Conservation (phyloP, 2,329 filamentous ascomycete species). For the Beauveria scarabaeidicola region DNA sequence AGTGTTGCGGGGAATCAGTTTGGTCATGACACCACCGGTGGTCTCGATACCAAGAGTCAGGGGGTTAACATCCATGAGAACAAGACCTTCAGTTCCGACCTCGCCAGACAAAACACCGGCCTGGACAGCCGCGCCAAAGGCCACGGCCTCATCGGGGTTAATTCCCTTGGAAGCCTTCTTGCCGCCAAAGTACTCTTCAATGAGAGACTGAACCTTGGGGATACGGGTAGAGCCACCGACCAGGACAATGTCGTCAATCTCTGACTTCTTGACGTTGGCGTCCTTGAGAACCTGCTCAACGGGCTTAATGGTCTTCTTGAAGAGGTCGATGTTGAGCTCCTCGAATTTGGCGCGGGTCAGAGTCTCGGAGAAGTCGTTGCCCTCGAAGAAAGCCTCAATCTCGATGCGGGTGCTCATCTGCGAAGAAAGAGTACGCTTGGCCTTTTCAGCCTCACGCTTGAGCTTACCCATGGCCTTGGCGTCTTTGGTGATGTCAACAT, state of each 20-base stretch:
- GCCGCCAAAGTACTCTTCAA: conserved; percentile 90
- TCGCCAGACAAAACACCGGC: conserved; percentile 91
- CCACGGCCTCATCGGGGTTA: conserved; percentile 98
- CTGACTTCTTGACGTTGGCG: conserved; percentile 90
- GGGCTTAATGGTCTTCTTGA: conserved; percentile 98
- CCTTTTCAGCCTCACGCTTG: conserved; percentile 98
- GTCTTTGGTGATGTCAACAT: conserved; percentile 86
- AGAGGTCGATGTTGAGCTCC: conserved; percentile 96
- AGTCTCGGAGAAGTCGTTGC: conserved; percentile 97
- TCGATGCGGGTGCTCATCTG: conserved; percentile 91
- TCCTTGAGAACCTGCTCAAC: conserved; percentile 98
- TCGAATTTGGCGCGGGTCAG: conserved; percentile 98
- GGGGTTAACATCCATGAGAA: conserved; percentile 97
- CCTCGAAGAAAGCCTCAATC: conserved; percentile 94
- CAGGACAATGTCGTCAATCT: conserved; percentile 93
- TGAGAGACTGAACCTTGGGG: conserved; percentile 88
- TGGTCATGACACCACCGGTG: conserved; percentile 95
- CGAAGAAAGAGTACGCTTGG: conserved; percentile 94
- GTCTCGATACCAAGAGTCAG: conserved; percentile 96
- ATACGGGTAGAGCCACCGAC: conserved; percentile 99
- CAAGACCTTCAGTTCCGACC: conserved; percentile 67
- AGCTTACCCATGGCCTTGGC: conserved; percentile 98
- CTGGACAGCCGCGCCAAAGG: conserved; percentile 94
- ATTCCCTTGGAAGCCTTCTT: conserved; percentile 99
- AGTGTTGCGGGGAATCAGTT: conserved; percentile 90